phyloP scores from a whole-genome alignment of 495 filamentous ascomycete genomes.

The Penicillium turbatum region DNA sequence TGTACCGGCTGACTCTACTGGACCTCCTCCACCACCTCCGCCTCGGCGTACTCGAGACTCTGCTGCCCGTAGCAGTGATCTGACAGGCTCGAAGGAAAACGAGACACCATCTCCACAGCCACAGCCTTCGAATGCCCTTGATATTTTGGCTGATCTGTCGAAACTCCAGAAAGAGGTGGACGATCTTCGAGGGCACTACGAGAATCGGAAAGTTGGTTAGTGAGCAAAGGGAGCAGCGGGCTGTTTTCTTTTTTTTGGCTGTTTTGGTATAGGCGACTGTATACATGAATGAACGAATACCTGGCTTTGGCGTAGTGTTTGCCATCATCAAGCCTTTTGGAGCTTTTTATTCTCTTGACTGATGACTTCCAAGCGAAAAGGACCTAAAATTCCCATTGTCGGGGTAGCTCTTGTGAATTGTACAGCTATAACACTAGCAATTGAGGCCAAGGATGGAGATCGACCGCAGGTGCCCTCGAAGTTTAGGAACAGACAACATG shows the following conservation, averaged over 20 bases:
- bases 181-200: constrained; percentile 57
- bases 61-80: constrained; percentile 45
- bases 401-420: not conserved
- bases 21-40: constrained; percentile 55
- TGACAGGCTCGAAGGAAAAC: constrained; percentile 19
- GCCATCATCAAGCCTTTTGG: not conserved
- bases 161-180: constrained; percentile 70
- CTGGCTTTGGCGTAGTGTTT: constrained; percentile 11
- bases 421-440: too few species aligned
- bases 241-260: constrained; percentile 9
- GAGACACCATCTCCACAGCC: constrained; percentile 22
- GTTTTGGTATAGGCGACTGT: constrained; percentile 6
- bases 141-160: constrained; percentile 64
- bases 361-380: not conserved
- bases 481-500: too few species aligned
- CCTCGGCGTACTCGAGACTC: constrained; percentile 55
- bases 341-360: not conserved
- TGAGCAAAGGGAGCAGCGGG: constrained; percentile 13
- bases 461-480: too few species aligned
- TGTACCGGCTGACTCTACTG: constrained; percentile 24
- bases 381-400: not conserved
- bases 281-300: constrained; percentile 24
- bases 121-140: constrained; percentile 39
- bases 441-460: too few species aligned
- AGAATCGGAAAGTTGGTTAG: constrained; percentile 26